These are phyloP conservation scores for Microcyclospora pomicola DNA, from an alignment of 2,329 filamentous ascomycete species.

Conservation along the genomic window DNA sequence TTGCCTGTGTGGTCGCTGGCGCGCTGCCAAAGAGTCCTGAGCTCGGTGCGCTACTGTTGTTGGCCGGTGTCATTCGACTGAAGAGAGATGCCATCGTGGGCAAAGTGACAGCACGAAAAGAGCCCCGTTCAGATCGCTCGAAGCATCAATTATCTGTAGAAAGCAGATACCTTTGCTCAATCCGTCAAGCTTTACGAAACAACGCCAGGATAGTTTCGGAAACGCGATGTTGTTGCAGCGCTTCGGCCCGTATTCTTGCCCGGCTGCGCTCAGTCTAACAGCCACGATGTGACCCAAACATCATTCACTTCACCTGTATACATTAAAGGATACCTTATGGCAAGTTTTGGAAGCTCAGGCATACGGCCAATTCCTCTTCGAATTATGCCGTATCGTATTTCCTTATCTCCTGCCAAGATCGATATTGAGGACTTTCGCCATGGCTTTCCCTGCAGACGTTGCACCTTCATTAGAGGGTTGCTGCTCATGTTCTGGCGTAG, in stretches of 20 bases:
- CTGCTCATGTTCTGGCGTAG: too few species aligned
- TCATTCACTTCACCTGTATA: too few species aligned
- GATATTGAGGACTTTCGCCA: conserved; percentile 32
- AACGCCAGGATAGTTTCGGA: background rate
- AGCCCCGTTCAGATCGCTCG: too few species aligned
- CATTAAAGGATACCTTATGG: too few species aligned
- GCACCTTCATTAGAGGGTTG: conserved; percentile 3
- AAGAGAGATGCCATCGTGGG: background rate
- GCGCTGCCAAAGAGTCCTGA: conserved; percentile 1
- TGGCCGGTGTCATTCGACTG: background rate
- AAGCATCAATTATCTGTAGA: too few species aligned
- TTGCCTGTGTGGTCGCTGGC: background rate
- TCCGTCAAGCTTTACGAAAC: background rate
- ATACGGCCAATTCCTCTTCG: too few species aligned
- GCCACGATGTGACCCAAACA: too few species aligned
- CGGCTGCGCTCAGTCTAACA: too few species aligned
- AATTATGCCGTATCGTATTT: too few species aligned
- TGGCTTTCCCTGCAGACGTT: conserved; percentile 8
- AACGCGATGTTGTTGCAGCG: background rate
- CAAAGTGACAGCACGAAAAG: too few species aligned
- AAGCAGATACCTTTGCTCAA: background rate
- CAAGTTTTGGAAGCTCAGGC: too few species aligned
- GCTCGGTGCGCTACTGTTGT: background rate
- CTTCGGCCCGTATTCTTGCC: conserved; percentile 1
- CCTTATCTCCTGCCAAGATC: conserved; percentile 28